phyloP scores from a whole-genome alignment of 176 grass and related monocot species.

The Metroxylon sagu region DNA sequence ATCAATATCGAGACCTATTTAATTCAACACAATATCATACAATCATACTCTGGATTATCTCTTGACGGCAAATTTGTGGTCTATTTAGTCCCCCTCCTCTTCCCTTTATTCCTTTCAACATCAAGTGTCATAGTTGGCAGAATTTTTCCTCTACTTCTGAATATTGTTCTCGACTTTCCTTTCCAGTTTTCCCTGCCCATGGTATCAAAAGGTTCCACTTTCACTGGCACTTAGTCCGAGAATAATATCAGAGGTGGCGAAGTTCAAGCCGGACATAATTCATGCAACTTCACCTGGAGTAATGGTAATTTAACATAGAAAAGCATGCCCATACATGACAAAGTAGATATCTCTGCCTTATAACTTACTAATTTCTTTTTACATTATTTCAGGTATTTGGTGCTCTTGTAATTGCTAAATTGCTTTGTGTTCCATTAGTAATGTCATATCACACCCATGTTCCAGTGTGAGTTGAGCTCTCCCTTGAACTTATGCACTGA shows the following conservation, averaged over 20 bases:
- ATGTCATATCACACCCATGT: conserved; percentile 99
- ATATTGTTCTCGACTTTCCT: not conserved
- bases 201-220: conserved; percentile 87
- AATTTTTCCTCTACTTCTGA: conserved; percentile 11
- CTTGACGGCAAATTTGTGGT: not conserved
- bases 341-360: too few species aligned
- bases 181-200: conserved; percentile 90
- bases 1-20: not conserved
- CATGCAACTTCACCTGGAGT: conserved; percentile 89
- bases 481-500: too few species aligned
- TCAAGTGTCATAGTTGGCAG: not conserved
- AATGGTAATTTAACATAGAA: conserved; percentile 47
- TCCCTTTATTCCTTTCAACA: not conserved
- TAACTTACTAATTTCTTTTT: too few species aligned
- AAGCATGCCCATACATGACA: too few species aligned
- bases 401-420: conserved; percentile 74
- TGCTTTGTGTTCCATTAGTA: conserved; percentile 79
- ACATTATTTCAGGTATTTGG: conserved; percentile 68
- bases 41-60: not conserved
- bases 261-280: conserved; percentile 94
- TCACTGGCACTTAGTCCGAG: conserved; percentile 86
- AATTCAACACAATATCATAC: not conserved
- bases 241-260: conserved; percentile 78
- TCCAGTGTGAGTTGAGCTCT: conserved; percentile 48
- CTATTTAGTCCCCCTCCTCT: too few species aligned